Evolutionary conservation across 345 rosid genomes (phyloP).

Genomic region (Camelina sativa): DNA sequence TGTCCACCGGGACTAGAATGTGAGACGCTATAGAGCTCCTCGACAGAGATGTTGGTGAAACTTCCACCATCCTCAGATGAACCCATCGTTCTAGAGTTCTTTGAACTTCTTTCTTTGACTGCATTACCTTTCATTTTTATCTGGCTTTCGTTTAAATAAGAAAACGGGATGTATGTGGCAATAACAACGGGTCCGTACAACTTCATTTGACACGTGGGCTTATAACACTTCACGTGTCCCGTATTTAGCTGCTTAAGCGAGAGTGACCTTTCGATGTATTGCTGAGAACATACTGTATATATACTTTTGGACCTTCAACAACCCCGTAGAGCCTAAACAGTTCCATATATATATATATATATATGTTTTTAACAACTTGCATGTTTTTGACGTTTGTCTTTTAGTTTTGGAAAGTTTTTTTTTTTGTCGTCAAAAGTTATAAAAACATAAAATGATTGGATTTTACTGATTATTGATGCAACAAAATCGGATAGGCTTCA

Average conservation of each 20-base stretch:
- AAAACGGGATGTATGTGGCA: neutral
- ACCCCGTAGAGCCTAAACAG: too few relatives aligned
- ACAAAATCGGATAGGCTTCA: neutral
- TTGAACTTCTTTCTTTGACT: neutral
- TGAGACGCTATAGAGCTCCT: slow-evolving; percentile 33
- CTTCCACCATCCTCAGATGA: slow-evolving; percentile 20
- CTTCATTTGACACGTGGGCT: slow-evolving; percentile 14
- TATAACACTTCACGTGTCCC: slow-evolving; percentile 8
- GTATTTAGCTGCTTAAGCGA: neutral
- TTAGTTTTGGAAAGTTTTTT: too few relatives aligned
- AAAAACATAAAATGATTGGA: neutral
- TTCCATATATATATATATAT: neutral
- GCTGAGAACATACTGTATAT: neutral
- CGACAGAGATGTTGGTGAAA: slow-evolving; percentile 24
- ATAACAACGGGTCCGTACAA: neutral
- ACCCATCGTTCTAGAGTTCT: slow-evolving; percentile 16
- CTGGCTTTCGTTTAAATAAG: neutral
- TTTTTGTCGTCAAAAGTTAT: neutral
- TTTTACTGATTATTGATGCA: neutral
- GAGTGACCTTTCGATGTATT: slow-evolving; percentile 9
- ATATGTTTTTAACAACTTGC: neutral
- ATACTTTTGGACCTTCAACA: too few relatives aligned
- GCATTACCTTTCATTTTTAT: neutral
- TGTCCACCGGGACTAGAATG: slow-evolving; percentile 32
- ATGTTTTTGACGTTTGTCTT: neutral